Evolutionary conservation across 2,329 filamentous ascomycete genomes (phyloP), one percentile per base, ranked within the genome.

Genomic region (Macrophomina phaseolina): DNA sequence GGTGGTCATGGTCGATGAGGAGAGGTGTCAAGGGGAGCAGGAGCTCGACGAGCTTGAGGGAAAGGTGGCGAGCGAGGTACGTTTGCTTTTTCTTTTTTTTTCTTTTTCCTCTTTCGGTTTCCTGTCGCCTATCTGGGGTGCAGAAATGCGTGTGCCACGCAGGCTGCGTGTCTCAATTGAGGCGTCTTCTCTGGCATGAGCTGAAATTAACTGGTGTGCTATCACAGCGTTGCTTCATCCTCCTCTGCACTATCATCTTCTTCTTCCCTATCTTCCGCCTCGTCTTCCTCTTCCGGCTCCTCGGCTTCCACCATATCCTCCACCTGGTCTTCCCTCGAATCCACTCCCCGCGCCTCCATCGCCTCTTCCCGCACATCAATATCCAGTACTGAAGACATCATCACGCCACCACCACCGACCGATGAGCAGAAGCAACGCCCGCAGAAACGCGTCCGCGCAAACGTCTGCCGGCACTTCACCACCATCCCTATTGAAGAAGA

Each of bases 41-140:
- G 38, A 58, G 55, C 8, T 34, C 28, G 30, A 40, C 18, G 23
- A 46, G 56, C 30, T 60, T 60, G 23, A 46, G 23, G 8, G 40
- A 48, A 8, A 34, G 56, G 56, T 60, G 56, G 56, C 46, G 56
- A 46, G n/a, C 23, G 28, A 58, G 55, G 55, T 58, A 58, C 14
- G 55, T 58, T 16, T 45, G 5, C 11, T 45, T 58, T 58, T 32
- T 45, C 48, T 18, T 18, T 18, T 18, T 18, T 18, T 18, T 18
- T 18, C 1, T 16, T 34, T 46, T 18, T 48, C 23, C 34, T 11
- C 28, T 52, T 52, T n/a, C 23, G 23, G 23, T 23, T 32, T 52
- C 4, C 4, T 32, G 8, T 9, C 34, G 49, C 23, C 6, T 14
- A 28, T 23, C 16, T 23, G 6, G 46, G 46, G 42, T 14, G 12